These are phyloP conservation scores for Syzygium oleosum DNA, from an alignment of 345 rosid genomes.

Conservation along the genomic window DNA sequence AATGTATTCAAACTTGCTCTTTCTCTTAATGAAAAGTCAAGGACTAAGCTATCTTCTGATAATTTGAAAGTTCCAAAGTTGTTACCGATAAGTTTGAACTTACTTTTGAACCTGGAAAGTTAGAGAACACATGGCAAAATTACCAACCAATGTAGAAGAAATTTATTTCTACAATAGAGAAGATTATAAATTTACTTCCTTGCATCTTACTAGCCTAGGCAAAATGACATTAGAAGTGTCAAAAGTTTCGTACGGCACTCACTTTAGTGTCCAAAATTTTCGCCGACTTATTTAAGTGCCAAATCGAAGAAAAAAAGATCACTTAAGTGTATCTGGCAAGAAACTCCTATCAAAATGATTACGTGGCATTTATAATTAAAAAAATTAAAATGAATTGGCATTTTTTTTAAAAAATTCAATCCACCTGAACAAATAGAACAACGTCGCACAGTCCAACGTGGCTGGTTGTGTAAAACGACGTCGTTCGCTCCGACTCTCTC, in stretches of 20 bases:
- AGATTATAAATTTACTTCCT: too few species aligned
- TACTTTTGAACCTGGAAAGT: background rate
- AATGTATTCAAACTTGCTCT: background rate
- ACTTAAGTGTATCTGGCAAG: too few species aligned
- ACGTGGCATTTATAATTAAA: background rate
- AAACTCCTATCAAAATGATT: too few species aligned
- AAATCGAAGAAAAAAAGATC: too few species aligned
- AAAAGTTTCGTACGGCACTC: accelerated
- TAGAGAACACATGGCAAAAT: background rate
- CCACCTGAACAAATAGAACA: background rate
- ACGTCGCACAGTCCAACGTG: background rate
- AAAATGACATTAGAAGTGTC: accelerated
- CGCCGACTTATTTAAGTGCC: accelerated
- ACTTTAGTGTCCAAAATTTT: too few species aligned
- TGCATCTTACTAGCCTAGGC: background rate
- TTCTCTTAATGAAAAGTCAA: too few species aligned
- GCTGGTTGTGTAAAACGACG: background rate
- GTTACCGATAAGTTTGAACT: background rate
- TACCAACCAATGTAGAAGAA: background rate
- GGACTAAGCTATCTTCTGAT: background rate
- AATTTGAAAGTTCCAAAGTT: background rate
- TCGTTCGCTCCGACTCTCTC: background rate
- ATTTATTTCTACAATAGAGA: too few species aligned
- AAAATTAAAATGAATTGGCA: background rate
- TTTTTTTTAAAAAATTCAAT: too few species aligned